phyloP scores from a whole-genome alignment of 306 rosid species.

The Rosa multiflora region DNA sequence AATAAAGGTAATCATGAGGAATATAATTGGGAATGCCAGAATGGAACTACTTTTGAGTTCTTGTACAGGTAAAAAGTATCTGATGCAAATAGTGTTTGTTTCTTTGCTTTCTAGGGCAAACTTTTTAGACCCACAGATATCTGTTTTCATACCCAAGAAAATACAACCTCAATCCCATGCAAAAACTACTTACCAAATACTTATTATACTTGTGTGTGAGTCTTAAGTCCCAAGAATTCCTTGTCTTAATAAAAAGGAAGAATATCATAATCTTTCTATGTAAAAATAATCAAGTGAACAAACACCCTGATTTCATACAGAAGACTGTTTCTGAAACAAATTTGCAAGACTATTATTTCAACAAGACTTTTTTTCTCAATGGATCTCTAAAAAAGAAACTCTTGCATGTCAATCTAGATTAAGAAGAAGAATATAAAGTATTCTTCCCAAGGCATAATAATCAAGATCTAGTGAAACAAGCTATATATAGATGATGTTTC shows the following conservation, averaged over 20 bases:
- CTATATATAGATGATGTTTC: not conserved
- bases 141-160: not conserved
- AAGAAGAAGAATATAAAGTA: not conserved
- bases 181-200: not conserved
- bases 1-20: slow-evolving; percentile 8
- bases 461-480: not conserved
- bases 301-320: not conserved
- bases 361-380: not conserved
- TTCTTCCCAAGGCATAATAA: too few relatives aligned
- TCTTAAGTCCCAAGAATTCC: not conserved
- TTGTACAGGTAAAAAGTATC: slow-evolving; percentile 9
- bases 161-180: slow-evolving; percentile 5
- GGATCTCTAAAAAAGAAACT: too few relatives aligned
- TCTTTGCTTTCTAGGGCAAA: slow-evolving; percentile 7
- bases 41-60: slow-evolving; percentile 1
- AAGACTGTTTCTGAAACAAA: not conserved
- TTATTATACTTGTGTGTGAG: not conserved
- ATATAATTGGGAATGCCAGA: slow-evolving; percentile 5
- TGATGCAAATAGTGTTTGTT: slow-evolving; percentile 10
- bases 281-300: not conserved
- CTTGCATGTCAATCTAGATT: not conserved
- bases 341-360: not conserved
- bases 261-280: not conserved
- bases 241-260: not conserved
- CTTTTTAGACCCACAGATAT: not conserved